A percentile compares a stretch with the other conserved stretches of the same genome.
These are phyloP conservation scores for Mycena filopes DNA, from an alignment of 768 basidiomycete species.

Conservation along the genomic window DNA sequence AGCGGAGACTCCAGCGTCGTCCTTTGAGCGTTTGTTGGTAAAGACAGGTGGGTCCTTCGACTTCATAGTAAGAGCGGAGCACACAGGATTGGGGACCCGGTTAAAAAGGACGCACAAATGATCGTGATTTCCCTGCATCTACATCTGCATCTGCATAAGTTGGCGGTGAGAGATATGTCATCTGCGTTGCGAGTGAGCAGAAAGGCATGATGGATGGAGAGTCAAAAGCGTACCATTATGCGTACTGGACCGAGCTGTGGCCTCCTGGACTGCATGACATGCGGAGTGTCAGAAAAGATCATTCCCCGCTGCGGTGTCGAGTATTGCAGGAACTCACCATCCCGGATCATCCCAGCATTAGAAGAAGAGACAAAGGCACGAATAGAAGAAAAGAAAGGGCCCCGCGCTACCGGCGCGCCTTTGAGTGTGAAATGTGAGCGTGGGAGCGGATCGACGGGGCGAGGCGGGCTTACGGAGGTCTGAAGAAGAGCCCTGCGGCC, in stretches of 20 bases:
- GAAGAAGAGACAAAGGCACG: slow-evolving; percentile 10
- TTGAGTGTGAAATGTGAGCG: neutral
- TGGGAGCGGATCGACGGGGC: neutral
- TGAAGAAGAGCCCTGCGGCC: slow-evolving; percentile 20
- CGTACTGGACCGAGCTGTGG: slow-evolving; percentile 4
- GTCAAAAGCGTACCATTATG: slow-evolving; percentile 8
- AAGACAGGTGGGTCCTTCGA: slow-evolving; percentile 31
- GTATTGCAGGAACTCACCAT: slow-evolving; percentile 6
- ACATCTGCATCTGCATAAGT: slow-evolving; percentile 25
- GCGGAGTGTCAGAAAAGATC: slow-evolving; percentile 6
- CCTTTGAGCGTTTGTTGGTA: slow-evolving; percentile 22
- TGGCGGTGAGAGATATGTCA: slow-evolving; percentile 16
- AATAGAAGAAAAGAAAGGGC: slow-evolving; percentile 11
- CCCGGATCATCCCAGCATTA: slow-evolving; percentile 12
- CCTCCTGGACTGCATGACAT: slow-evolving; percentile 22
- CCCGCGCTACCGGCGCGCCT: slow-evolving; percentile 33
- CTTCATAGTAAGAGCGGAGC: slow-evolving; percentile 28
- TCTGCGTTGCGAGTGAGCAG: slow-evolving; percentile 21
- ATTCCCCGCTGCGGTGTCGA: neutral
- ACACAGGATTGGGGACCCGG: neutral
- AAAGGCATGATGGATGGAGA: slow-evolving; percentile 17
- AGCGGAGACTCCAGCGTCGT: slow-evolving; percentile 23
- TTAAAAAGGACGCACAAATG: slow-evolving; percentile 29
- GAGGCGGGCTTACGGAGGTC: slow-evolving; percentile 11
- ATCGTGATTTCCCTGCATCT: slow-evolving; percentile 16